Percentiles rank a stretch among this genome's conserved stretches.
phyloP scores from a whole-genome alignment of 768 basidiomycete genomes.

The Russula dissimulans region DNA sequence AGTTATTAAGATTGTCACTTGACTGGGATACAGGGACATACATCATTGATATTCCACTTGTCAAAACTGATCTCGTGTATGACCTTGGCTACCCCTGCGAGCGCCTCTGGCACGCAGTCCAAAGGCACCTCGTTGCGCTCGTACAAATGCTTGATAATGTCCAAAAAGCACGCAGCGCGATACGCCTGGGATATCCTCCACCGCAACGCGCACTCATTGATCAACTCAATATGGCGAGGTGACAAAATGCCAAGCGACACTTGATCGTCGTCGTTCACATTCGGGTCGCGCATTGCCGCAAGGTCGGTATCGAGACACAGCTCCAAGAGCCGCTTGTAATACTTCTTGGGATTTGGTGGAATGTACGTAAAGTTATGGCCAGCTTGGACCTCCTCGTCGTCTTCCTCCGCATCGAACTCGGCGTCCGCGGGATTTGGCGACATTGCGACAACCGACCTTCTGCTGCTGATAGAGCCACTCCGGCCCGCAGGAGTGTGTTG shows the following conservation, averaged over 20 bases:
- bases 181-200: conserved; percentile 85
- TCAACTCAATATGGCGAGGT: conserved; percentile 63
- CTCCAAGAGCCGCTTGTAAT: conserved; percentile 78
- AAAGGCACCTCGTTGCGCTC: conserved; percentile 86
- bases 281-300: conserved; percentile 81
- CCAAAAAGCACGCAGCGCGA: conserved; percentile 71
- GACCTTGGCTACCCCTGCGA: conserved; percentile 62
- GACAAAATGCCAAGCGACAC: conserved; percentile 91
- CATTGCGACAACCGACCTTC: conserved; percentile 41
- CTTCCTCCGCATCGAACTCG: conserved; percentile 35
- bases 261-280: conserved; percentile 91
- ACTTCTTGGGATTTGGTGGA: conserved; percentile 78
- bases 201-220: conserved; percentile 79
- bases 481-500: conserved; percentile 40
- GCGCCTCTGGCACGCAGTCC: conserved; percentile 89
- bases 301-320: conserved; percentile 77
- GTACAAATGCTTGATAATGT: conserved; percentile 78
- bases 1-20: neutral
- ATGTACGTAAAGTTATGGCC: conserved; percentile 84
- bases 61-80: conserved; percentile 61
- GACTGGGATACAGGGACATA: conserved; percentile 34
- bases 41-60: conserved; percentile 76
- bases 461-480: conserved; percentile 56
- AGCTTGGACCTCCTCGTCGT: conserved; percentile 60
- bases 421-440: conserved; percentile 25